Evolutionary conservation across 2,329 filamentous ascomycete genomes (phyloP).

Genomic region (Teratosphaeria gauchensis): DNA sequence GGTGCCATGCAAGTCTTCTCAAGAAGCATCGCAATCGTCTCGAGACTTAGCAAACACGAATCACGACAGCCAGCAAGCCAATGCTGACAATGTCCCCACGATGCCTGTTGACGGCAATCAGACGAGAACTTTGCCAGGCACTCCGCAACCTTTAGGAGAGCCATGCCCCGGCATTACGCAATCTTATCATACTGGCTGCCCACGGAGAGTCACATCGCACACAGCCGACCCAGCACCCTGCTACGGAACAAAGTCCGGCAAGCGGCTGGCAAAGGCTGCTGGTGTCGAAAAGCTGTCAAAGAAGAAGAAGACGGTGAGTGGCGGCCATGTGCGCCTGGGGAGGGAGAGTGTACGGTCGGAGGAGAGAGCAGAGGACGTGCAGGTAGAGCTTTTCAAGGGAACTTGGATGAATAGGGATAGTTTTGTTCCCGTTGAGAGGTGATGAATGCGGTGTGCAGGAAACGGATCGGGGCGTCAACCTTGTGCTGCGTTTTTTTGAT

Average conservation of each 20-base stretch:
- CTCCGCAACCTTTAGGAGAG: not conserved
- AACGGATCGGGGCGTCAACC: no score
- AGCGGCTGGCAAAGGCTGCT: not conserved
- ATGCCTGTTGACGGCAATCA: not conserved
- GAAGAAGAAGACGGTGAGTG: not conserved
- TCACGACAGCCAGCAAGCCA: not conserved
- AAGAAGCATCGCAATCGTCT: not conserved
- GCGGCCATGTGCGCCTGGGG: not conserved
- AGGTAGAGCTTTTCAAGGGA: not conserved
- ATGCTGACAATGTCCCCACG: not conserved
- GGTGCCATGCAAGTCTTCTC: not conserved
- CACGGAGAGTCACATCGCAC: not conserved
- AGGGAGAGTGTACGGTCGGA: not conserved
- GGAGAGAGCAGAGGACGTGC: not conserved
- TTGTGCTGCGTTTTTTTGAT: no score
- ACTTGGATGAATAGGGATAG: not conserved
- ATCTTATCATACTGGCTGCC: not conserved
- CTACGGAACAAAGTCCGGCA: not conserved
- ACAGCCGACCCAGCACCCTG: not conserved
- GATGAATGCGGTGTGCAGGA: no score
- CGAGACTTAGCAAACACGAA: not conserved
- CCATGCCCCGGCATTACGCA: not conserved
- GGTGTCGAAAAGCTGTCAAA: not conserved
- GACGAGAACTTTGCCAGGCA: not conserved
- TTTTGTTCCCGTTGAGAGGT: not conserved